Conservation (phyloP, 345 rosid genomes). For the Syzygium grande region DNA sequence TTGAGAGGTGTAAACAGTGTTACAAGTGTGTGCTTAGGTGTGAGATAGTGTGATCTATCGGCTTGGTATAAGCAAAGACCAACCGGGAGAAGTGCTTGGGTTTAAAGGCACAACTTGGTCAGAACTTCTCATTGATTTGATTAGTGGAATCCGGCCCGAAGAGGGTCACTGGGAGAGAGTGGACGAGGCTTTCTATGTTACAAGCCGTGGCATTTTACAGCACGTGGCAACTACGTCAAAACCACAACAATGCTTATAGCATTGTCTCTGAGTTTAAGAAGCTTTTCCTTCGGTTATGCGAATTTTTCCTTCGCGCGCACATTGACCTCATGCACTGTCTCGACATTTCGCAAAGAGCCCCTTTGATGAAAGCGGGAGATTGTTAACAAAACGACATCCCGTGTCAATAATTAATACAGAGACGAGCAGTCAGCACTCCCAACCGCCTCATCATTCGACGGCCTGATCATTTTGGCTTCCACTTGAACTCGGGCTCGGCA, state of each 20-base stretch:
- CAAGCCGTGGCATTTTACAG: background rate
- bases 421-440: accelerated
- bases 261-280: background rate
- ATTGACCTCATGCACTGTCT: background rate
- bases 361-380: background rate
- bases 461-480: background rate
- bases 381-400: background rate
- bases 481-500: background rate
- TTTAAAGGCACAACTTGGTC: too few relatives aligned
- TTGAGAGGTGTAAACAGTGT: too few relatives aligned
- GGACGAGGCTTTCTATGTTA: too few relatives aligned
- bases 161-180: too few relatives aligned
- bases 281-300: background rate
- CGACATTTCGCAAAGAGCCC: background rate
- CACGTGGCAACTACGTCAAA: background rate
- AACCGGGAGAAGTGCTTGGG: too few relatives aligned
- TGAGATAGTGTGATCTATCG: too few relatives aligned
- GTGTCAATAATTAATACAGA: background rate
- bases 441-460: accelerated
- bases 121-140: too few relatives aligned
- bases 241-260: background rate
- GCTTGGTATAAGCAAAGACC: too few relatives aligned
- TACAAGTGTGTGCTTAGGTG: too few relatives aligned
- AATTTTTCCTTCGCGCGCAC: background rate
- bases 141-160: too few relatives aligned